These are phyloP conservation scores for Pholiota molesta DNA, from an alignment of 768 basidiomycete genomes.

Conservation along the genomic window DNA sequence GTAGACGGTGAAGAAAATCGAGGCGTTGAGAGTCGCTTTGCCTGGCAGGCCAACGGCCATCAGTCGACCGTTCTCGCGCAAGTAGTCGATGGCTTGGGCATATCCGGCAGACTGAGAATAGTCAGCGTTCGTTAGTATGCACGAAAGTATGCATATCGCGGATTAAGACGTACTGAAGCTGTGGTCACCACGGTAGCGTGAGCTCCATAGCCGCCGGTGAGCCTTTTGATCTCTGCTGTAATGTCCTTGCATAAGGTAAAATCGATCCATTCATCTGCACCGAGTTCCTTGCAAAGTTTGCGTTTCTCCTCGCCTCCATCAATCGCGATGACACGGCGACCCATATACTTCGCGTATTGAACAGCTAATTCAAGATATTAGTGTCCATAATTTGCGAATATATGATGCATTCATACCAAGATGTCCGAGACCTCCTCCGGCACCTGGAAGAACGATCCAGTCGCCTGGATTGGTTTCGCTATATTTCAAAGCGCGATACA, in stretches of 20 bases:
- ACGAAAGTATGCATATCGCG: not conserved
- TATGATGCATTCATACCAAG: conserved; percentile 47
- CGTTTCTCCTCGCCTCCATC: conserved; percentile 80
- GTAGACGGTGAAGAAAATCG: conserved; percentile 26
- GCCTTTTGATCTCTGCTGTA: conserved; percentile 62
- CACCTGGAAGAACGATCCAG: conserved; percentile 77
- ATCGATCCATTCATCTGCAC: conserved; percentile 81
- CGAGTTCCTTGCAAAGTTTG: conserved; percentile 59
- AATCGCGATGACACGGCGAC: conserved; percentile 75
- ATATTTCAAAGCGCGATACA: conserved; percentile 85
- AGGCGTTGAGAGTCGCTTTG: conserved; percentile 47
- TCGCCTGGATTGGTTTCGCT: conserved; percentile 66
- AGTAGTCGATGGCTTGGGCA: conserved; percentile 70
- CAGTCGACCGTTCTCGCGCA: conserved; percentile 70
- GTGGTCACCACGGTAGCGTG: conserved; percentile 71
- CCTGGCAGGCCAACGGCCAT: conserved; percentile 82
- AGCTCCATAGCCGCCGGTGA: conserved; percentile 70
- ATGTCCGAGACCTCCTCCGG: conserved; percentile 84
- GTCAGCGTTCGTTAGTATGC: not conserved
- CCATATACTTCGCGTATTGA: conserved; percentile 80
- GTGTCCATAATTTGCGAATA: not conserved
- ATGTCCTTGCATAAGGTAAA: conserved; percentile 70
- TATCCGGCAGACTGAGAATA: conserved; percentile 38
- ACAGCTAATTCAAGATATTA: conserved; percentile 44
- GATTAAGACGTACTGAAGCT: conserved; percentile 40